Conservation (phyloP, 2,329 filamentous ascomycete species). For the Microthyrium microscopicum region DNA sequence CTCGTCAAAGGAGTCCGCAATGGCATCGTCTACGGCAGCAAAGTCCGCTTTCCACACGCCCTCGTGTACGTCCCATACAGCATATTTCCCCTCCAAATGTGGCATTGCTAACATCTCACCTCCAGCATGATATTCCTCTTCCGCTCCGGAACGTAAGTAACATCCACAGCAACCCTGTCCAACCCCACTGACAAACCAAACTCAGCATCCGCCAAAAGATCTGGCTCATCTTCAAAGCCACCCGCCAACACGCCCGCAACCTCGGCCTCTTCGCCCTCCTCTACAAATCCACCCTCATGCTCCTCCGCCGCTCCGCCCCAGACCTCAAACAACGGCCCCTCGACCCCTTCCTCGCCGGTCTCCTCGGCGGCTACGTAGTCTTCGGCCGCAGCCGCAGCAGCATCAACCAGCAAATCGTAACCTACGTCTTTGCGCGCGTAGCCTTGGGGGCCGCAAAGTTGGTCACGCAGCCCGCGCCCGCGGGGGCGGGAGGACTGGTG, state of each 20-base stretch:
- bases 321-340: conserved; percentile 47
- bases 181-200: conserved; percentile 22
- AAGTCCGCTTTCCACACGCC: conserved; percentile 96
- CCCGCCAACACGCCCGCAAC: conserved; percentile 77
- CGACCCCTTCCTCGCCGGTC: conserved; percentile 73
- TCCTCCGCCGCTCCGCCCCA: conserved; percentile 44
- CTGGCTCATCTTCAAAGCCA: conserved; percentile 65
- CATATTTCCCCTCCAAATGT: background rate
- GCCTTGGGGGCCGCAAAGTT: conserved; percentile 70
- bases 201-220: conserved; percentile 72
- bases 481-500: conserved; percentile 20
- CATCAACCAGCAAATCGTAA: conserved; percentile 91
- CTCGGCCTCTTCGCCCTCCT: conserved; percentile 79
- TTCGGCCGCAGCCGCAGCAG: conserved; percentile 73
- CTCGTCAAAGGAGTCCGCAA: conserved; percentile 89
- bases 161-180: conserved; percentile 17
- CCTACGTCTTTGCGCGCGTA: conserved; percentile 92
- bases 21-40: conserved; percentile 89
- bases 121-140: conserved; percentile 89
- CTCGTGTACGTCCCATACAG: conserved; percentile 43
- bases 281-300: conserved; percentile 74
- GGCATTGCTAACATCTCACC: background rate
- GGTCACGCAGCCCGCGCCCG: conserved; percentile 45
- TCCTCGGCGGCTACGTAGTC: conserved; percentile 81
- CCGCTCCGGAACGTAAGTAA: conserved; percentile 78